Base-by-base conservation (phyloP, 2,329 filamentous ascomycete species). In the Biscogniauxia sp. region DNA sequence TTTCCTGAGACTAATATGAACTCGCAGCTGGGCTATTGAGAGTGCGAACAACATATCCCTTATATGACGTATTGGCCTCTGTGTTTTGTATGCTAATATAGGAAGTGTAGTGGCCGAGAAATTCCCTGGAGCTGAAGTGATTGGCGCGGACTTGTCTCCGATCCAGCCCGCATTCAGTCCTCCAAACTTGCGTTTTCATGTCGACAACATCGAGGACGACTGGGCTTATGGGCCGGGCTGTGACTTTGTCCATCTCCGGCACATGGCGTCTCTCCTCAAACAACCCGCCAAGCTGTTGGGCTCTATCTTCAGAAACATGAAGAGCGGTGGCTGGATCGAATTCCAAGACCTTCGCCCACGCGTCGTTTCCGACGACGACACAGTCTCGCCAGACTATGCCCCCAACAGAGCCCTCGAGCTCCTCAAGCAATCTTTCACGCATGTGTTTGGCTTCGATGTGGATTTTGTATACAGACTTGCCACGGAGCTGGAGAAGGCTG, bases 181-280 rank as follows among this genome's bases (percentile, higher is more conserved):
- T 2, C 82, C 83, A 13, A 88, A 88, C 64, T 76, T 86, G 37
- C 78, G 79, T 53, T 88, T 85, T 65, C 77, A 80, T 66, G 78
- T 83, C n/a, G 80, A 83, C 64, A 81, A 84, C 64, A 75, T 80
- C 20, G 78, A 83, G 65, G 74, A 79, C 55, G 72, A 32, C 28
- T 84, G 82, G 82, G 58, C 53, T 13, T 55, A 54, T 1, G 79
- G 78, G 63, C 69, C 75, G 1, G 72, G 79, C 60, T 82, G 84
- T 64, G 84, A 87, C 67, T 79, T 82, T 59, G 80, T 88, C 52
- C 83, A 86, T 66, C 71, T 79, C 20, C 77, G 28, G 28, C 28
- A 82, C 20, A 75, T 87, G 69, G 75, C 79, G 5, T 79, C 79
- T 20, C 80, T 79, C 28, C 77, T 88, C 52, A 73, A 77, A 15